Conservation (phyloP, 345 rosid genomes). For the Hypericum perforatum region DNA sequence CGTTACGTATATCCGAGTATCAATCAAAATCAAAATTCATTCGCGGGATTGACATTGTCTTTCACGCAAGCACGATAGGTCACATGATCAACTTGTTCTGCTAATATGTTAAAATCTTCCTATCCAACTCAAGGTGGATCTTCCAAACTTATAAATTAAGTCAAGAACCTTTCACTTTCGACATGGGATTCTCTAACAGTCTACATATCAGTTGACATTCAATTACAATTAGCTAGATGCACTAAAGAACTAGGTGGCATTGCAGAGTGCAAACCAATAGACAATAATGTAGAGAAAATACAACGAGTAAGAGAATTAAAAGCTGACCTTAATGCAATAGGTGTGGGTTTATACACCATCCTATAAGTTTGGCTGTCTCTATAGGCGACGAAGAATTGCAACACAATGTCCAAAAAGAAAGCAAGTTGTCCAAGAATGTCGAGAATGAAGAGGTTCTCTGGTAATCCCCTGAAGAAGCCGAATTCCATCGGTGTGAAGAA, state of each 20-base stretch:
- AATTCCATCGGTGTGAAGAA: conserved; percentile 86
- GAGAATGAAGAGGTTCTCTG: conserved; percentile 48
- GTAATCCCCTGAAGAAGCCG: conserved; percentile 77
- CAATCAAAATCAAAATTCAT: no score
- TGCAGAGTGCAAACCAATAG: not conserved
- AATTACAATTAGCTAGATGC: no score
- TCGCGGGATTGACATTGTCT: no score
- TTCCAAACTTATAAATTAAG: no score
- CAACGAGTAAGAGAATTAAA: not conserved
- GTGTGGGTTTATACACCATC: conserved; percentile 38
- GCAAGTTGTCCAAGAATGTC: conserved; percentile 75
- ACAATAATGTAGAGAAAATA: not conserved
- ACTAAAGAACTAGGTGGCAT: no score
- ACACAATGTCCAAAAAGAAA: conserved; percentile 56
- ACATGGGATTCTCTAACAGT: no score
- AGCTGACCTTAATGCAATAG: conserved; percentile 53
- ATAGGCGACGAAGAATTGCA: conserved; percentile 57
- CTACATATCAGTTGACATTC: not conserved
- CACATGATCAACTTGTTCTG: no score
- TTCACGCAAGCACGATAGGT: no score
- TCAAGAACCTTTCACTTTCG: no score
- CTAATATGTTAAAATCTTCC: no score
- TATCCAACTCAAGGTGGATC: no score
- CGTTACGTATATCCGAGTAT: no score
- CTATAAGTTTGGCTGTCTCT: conserved; percentile 52